Percentiles rank a stretch among this genome's conserved stretches.
Conservation (phyloP, 2,329 filamentous ascomycete genomes). For the Colletotrichum sp. region DNA sequence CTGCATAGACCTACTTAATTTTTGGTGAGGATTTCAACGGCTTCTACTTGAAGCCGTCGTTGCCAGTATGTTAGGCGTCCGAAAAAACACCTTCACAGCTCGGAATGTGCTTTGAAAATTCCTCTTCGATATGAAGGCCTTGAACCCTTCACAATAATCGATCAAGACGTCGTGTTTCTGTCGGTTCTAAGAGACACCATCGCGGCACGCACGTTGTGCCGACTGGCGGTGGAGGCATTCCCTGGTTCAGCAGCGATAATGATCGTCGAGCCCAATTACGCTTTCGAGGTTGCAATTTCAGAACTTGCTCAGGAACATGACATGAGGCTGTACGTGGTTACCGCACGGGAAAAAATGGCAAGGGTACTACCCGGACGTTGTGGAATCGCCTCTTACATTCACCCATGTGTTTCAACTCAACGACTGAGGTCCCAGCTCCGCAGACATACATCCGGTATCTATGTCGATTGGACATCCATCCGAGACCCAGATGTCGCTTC, state of each 20-base stretch:
- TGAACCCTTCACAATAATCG: background rate
- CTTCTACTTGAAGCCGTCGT: too few species aligned
- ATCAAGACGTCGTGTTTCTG: background rate
- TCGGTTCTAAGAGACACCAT: background rate
- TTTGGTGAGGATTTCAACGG: too few species aligned
- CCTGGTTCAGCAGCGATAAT: background rate
- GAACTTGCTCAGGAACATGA: background rate
- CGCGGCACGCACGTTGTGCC: background rate
- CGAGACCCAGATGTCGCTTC: background rate
- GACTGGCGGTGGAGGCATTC: background rate
- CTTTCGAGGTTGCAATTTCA: background rate
- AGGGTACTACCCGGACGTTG: background rate
- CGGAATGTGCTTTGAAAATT: background rate
- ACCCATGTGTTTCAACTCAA: background rate
- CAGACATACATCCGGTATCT: background rate
- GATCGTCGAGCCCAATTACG: background rate
- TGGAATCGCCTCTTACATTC: background rate
- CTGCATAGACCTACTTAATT: too few species aligned
- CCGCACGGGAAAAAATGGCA: background rate
- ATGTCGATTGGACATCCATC: background rate
- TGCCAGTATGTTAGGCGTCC: background rate
- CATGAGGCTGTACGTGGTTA: background rate
- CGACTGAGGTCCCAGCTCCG: background rate
- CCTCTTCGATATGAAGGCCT: background rate
- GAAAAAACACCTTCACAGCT: background rate